Base-by-base conservation (phyloP, 148 eudicot genomes). In the Rhododendron williamsianum region DNA sequence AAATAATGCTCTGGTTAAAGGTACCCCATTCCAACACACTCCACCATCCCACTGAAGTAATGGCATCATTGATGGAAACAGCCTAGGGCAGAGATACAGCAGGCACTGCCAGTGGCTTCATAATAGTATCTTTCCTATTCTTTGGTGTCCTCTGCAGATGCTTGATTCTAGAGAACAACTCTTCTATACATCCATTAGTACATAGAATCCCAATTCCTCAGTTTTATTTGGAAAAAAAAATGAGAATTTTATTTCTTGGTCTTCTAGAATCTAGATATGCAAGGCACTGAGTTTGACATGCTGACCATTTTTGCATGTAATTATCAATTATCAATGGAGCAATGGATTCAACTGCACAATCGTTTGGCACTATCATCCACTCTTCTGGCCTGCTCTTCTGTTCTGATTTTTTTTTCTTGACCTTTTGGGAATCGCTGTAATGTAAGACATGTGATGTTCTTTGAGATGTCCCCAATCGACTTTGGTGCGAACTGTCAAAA, bases 101-200 rank as follows among this genome's bases (percentile, higher is more conserved):
- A 49, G 65, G 23, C 41, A 25, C 67, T 51, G 36, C 82, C 60
- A 8, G 21, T 80, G 21, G 18, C 19, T 6, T n/a, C 36, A 1
- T 30, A 52, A 43, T 21, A 43, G 46, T 43, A 77, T 77, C 30
- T 21, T 43, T 77, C 78, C 46, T 36, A 6, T 36, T 19, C 46
- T 73, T 73, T 73, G 78, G 21, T 73, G 52, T 46, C 81, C 56
- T 78, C 12, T 77, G 56, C 81, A 78, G 36, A 46, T 41, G 52
- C 65, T 81, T 81, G 71, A 81, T 81, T 63, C 67, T 35, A 35
- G 46, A 54, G 45, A 56, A 81, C 71, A 56, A 76, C 4, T 41
- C 45, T 76, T 19, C 60, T 54, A 6, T 16, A 16, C 7, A 54
- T 54, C 60, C 60, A 54, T 54, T 54, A 54, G 7, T 54, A 54